phyloP scores from a whole-genome alignment of 2,329 filamentous ascomycete genomes.

The Coniochaeta hoffmannii region DNA sequence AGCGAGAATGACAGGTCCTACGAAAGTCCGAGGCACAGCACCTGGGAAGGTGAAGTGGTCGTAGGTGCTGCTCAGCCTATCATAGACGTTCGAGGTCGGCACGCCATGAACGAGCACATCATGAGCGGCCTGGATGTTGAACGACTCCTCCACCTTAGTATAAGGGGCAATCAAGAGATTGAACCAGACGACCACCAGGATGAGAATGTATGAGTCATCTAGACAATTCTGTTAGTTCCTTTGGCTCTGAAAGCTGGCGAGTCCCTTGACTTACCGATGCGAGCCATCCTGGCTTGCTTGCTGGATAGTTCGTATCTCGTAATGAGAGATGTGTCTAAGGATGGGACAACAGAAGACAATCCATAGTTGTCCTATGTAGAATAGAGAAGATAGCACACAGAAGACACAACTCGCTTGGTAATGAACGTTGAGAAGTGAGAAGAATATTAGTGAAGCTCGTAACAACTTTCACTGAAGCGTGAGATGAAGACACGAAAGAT shows the following conservation, averaged over 20 bases:
- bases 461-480: neutral
- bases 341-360: neutral
- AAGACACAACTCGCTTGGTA: too few species aligned
- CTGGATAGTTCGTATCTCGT: too few species aligned
- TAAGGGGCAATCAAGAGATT: conserved; percentile 75
- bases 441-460: too few species aligned
- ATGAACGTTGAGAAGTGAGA: neutral
- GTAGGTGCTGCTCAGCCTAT: conserved; percentile 56
- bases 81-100: conserved; percentile 46
- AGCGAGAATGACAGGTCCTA: conserved; percentile 72
- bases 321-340: neutral
- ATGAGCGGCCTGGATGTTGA: conserved; percentile 91
- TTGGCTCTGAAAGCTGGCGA: too few species aligned
- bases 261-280: conserved; percentile 10
- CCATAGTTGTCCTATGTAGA: neutral
- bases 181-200: conserved; percentile 25
- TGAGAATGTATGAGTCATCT: neutral
- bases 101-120: conserved; percentile 80
- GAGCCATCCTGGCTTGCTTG: neutral
- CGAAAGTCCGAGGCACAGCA: conserved; percentile 83
- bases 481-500: neutral
- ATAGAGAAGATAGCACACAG: too few species aligned
- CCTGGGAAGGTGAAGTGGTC: conserved; percentile 90
- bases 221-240: too few species aligned
- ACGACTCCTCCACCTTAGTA: conserved; percentile 97